Base-by-base conservation (phyloP, 805 yeast genomes). In the Lipomyces anomalus region DNA sequence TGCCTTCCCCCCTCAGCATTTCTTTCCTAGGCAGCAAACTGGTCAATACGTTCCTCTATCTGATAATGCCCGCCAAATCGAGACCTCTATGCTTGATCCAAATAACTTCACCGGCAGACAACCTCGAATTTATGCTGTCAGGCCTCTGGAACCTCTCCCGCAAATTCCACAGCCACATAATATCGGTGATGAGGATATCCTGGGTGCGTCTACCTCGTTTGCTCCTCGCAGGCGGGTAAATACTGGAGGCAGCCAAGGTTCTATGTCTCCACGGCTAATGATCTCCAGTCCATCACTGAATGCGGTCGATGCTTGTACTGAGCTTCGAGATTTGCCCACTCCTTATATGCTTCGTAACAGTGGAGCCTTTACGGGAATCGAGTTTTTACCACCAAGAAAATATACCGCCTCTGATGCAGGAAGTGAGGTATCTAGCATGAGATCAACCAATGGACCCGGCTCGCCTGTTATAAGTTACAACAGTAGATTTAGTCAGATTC, bases 271-370 rank as follows among this genome's bases (percentile, higher is more conserved):
- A n/a, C n/a, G n/a, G n/a, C n/a, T n/a, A n/a, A n/a, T n/a, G n/a
- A n/a, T n/a, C n/a, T n/a, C n/a, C n/a, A n/a, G n/a, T n/a, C n/a
- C n/a, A n/a, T n/a, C n/a, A n/a, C n/a, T n/a, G n/a, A n/a, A n/a
- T n/a, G n/a, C n/a, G n/a, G n/a, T n/a, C n/a, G n/a, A n/a, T n/a
- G n/a, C n/a, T n/a, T n/a, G n/a, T 11, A 22, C 30, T 35, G 37
- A 47, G 24, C 39, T 53, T 17, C 48, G 56, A 20, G 28, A 38
- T 17, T 28, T 55, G 26, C 58, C 58, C 22, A 43, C 47, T 16
- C 54, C 58, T 22, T 44, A 50, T 20, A 39, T 30, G 34, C 46
- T 54, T 23, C 56, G 58, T 11, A 44, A 54, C 42, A 54, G 58
- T 35, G 41, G 38, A 22, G 22, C 40, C 36, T 52, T 35, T 33